phyloP scores from a whole-genome alignment of 106 monocot genomes.

The Dendrobium nobile region DNA sequence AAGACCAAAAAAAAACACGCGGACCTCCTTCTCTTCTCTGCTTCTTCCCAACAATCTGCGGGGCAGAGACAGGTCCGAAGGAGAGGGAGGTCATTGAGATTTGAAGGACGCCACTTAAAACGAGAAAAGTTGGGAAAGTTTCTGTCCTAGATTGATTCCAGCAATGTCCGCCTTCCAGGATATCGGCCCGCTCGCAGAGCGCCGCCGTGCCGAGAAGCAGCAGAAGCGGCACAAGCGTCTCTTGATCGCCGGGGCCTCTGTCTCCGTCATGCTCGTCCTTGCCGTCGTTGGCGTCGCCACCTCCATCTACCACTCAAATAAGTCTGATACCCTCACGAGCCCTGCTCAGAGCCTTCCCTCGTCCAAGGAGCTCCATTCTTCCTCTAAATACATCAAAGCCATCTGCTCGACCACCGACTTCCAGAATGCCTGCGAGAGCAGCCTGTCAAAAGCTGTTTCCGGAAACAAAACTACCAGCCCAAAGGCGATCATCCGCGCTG shows the following conservation, averaged over 20 bases:
- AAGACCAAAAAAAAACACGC: not conserved
- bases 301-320: conserved; percentile 15
- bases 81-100: not conserved
- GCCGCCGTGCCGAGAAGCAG: conserved; percentile 40
- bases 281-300: conserved; percentile 22
- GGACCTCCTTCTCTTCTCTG: not conserved
- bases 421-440: conserved; percentile 23
- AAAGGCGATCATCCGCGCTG: conserved; percentile 47
- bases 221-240: conserved; percentile 29
- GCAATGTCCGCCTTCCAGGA: conserved; percentile 58
- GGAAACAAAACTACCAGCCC: conserved; percentile 21
- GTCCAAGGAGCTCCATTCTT: not conserved
- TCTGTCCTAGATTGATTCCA: not conserved
- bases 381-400: conserved; percentile 15
- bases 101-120: not conserved
- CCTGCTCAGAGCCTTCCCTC: not conserved
- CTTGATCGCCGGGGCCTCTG: conserved; percentile 31
- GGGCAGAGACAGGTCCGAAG: conserved; percentile 27
- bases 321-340: no score
- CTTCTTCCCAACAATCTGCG: conserved; percentile 17
- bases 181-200: conserved; percentile 59
- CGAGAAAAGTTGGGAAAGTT: not conserved
- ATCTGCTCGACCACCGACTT: conserved; percentile 32
- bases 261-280: conserved; percentile 30
- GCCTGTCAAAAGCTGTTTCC: conserved; percentile 17